A percentile compares a stretch with the other conserved stretches of the same genome.
phyloP scores from a whole-genome alignment of 2,329 filamentous ascomycete species.

The Calonectria henricotiae region DNA sequence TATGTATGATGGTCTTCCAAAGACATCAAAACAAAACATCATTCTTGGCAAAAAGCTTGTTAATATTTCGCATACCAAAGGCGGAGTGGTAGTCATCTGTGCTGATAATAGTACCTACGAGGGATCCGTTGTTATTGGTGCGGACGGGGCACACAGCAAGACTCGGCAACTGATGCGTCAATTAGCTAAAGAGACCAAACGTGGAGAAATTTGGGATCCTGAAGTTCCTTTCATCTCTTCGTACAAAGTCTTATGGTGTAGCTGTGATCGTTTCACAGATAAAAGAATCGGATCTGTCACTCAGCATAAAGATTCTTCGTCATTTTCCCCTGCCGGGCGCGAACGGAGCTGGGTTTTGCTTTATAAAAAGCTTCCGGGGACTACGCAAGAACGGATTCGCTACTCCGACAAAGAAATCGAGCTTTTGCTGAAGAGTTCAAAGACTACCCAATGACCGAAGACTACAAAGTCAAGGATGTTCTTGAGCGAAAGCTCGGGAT shows the following conservation, averaged over 20 bases:
- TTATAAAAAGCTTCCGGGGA: background rate
- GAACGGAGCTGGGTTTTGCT: background rate
- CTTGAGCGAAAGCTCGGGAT: background rate
- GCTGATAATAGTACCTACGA: constrained; percentile 33
- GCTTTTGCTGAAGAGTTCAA: constrained; percentile 7
- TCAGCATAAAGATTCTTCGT: background rate
- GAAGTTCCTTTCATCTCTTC: background rate
- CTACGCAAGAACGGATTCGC: background rate
- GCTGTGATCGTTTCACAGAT: background rate
- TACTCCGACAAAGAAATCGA: constrained; percentile 9
- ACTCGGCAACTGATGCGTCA: constrained; percentile 28
- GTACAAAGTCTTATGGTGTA: background rate
- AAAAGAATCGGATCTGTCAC: background rate
- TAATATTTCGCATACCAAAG: background rate
- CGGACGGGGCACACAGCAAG: constrained; percentile 45
- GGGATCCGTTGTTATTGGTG: constrained; percentile 41
- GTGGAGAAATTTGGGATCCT: background rate
- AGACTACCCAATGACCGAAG: background rate
- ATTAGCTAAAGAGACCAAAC: background rate
- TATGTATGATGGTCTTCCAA: constrained; percentile 36
- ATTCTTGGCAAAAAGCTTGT: constrained; percentile 40
- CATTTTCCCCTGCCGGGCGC: background rate
- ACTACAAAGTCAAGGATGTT: background rate
- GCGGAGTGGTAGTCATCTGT: constrained; percentile 37
- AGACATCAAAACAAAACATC: constrained; percentile 20